Base-by-base conservation (phyloP, 805 yeast genomes). In the Ogataea zsoltii region DNA sequence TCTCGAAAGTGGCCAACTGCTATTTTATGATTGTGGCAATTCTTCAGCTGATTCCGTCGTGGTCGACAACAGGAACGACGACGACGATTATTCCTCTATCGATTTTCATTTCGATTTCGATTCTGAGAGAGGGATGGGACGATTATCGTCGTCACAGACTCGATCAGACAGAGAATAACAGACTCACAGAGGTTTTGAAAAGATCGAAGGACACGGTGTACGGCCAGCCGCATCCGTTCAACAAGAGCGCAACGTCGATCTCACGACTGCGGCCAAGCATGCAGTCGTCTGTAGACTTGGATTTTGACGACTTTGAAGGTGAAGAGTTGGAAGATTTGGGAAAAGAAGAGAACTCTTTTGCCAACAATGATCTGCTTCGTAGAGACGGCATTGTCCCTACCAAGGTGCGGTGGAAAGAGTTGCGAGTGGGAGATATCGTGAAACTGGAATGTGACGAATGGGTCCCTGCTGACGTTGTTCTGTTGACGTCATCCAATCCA, bases 51-150 rank as follows among this genome's bases (percentile, higher is more conserved):
- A 84, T 94, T 38, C 98, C 99, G 0, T 80, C 90, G 2, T 94
- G 97, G 97, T 88, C 97, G 1, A 89, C 99, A 5, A 94, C 99
- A 0, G 99, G 98, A 48, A 85, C 90, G 11, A 89, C 82, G 61
- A 94, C 98, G 3, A 94, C 99, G 2, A 92, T 94, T 56, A 76
- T 91, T 33, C 98, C 99, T 2, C 72, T 94, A 46, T 69, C 83
- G 65, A 77, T 94, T 5, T 94, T 94, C 64, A 88, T 94, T 68
- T 73, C 88, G 7, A 87, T 94, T 21, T 88, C 98, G 0, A 90
- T 92, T 67, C 78, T 85, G 7, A 77, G 98, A 54, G 99, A 94
- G 68, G 99, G 95, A 0, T 91, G 75, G 65, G 99, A 94, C 65
- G 99, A 94, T 67, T 83, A 84, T 75, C 77, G 86, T 60, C 76